Evolutionary conservation across 106 monocot species (phyloP).

Genomic region (Phalaenopsis equestris): DNA sequence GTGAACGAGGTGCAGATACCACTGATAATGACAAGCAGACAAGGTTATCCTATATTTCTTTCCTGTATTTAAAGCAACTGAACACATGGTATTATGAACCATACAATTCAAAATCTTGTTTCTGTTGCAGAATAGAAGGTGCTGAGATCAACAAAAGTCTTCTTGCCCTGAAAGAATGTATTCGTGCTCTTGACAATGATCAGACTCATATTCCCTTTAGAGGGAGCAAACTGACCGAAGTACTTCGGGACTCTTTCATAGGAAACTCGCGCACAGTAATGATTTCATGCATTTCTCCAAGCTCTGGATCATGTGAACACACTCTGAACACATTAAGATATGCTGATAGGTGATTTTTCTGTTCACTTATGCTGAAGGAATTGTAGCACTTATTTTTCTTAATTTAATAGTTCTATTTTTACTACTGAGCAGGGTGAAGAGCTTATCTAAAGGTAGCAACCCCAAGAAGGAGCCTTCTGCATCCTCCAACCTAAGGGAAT

Average conservation of each 20-base stretch:
- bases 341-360: constrained; percentile 71
- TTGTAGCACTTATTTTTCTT: neutral
- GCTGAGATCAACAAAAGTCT: constrained; percentile 99
- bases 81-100: neutral
- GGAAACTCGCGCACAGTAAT: constrained; percentile 93
- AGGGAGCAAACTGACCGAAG: constrained; percentile 97
- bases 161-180: constrained; percentile 93
- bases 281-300: constrained; percentile 97
- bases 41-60: constrained; percentile 28
- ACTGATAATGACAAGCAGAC: constrained; percentile 99
- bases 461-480: constrained; percentile 62
- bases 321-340: constrained; percentile 94
- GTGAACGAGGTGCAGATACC: constrained; percentile 98
- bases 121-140: constrained; percentile 81
- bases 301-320: constrained; percentile 95
- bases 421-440: constrained; percentile 66
- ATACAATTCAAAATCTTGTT: neutral
- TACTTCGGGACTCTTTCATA: constrained; percentile 85
- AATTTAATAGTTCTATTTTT: neutral
- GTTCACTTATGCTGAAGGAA: neutral
- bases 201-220: constrained; percentile 96
- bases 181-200: constrained; percentile 95
- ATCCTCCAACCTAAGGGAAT: constrained; percentile 47
- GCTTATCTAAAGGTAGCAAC: constrained; percentile 77
- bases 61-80: neutral